A percentile compares a stretch with the other conserved stretches of the same genome.
These are phyloP conservation scores for Candida pseudoviswanathii DNA, from an alignment of 1,139 yeast genomes.

Conservation along the genomic window DNA sequence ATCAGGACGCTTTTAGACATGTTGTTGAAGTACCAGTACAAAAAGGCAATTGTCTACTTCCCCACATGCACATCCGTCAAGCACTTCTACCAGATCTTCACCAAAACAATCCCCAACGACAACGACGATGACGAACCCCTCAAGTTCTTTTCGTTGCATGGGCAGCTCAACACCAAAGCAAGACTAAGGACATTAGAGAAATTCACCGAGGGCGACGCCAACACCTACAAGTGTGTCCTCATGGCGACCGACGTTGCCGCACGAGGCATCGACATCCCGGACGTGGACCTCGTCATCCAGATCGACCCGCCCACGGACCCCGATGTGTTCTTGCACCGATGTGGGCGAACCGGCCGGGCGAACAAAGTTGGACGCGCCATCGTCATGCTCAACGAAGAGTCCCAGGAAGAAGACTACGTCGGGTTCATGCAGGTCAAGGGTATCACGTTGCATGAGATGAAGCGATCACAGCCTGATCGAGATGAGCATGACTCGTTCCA, in stretches of 20 bases:
- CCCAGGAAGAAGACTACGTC: conserved; percentile 77
- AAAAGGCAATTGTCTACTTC: conserved; percentile 81
- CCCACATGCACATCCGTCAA: conserved; percentile 89
- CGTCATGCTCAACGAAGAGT: conserved; percentile 64
- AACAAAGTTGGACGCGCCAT: conserved; percentile 80
- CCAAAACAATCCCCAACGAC: conserved; percentile 15
- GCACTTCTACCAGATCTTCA: conserved; percentile 65
- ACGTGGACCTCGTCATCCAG: conserved; percentile 86
- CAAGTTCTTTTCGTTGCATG: conserved; percentile 73
- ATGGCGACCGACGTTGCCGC: conserved; percentile 90
- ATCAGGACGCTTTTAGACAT: conserved; percentile 59
- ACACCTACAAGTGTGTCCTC: conserved; percentile 56
- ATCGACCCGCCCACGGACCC: conserved; percentile 92
- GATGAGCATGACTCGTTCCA: conserved; percentile 25
- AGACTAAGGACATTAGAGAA: conserved; percentile 68
- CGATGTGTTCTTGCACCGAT: conserved; percentile 81
- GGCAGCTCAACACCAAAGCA: conserved; percentile 76
- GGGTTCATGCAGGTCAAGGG: conserved; percentile 80
- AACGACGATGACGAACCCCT: conserved; percentile 25
- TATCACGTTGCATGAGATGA: conserved; percentile 50
- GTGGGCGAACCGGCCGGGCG: conserved; percentile 94
- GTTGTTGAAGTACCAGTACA: conserved; percentile 56
- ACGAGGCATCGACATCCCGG: conserved; percentile 90
- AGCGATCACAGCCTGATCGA: conserved; percentile 25
- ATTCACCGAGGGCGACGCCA: conserved; percentile 52